phyloP scores from a whole-genome alignment of 192 early-diverging fungal genomes.

The Coemansia guatemalensis region DNA sequence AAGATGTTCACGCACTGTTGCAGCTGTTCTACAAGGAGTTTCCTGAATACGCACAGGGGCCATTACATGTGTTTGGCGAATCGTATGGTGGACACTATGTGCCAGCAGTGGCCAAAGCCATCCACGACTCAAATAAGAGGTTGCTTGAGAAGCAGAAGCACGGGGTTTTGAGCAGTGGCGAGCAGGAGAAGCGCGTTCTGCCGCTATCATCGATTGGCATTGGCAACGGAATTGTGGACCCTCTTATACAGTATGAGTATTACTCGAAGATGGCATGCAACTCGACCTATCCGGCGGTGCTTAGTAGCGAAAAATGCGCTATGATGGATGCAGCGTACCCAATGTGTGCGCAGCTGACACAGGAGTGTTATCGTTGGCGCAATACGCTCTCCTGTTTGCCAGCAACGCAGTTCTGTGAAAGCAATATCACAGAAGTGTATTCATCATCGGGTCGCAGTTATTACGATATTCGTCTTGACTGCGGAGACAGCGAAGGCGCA shows the following conservation, averaged over 20 bases:
- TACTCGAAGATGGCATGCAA: slow-evolving; percentile 71
- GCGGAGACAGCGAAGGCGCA: slow-evolving; percentile 72
- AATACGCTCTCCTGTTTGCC: slow-evolving; percentile 45
- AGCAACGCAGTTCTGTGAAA: slow-evolving; percentile 82
- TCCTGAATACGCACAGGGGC: slow-evolving; percentile 65
- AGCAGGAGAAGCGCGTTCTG: slow-evolving; percentile 28
- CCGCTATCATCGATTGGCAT: slow-evolving; percentile 72
- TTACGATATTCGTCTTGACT: slow-evolving; percentile 90
- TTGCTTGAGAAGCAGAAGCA: slow-evolving; percentile 41
- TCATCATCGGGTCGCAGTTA: slow-evolving; percentile 83
- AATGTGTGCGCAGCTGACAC: slow-evolving; percentile 8
- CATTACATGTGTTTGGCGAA: slow-evolving; percentile 88
- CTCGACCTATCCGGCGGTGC: slow-evolving; percentile 65
- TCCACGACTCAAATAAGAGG: slow-evolving; percentile 75
- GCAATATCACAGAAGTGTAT: slow-evolving; percentile 69
- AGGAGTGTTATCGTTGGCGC: neutral
- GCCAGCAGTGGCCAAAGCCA: slow-evolving; percentile 80
- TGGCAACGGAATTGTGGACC: slow-evolving; percentile 90
- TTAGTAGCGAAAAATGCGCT: slow-evolving; percentile 63
- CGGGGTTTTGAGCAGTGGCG: slow-evolving; percentile 64
- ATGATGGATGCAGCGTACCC: slow-evolving; percentile 55
- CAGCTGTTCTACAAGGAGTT: slow-evolving; percentile 80
- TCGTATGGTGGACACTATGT: slow-evolving; percentile 88
- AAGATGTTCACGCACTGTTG: slow-evolving; percentile 81
- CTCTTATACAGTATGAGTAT: slow-evolving; percentile 75